These are phyloP conservation scores for Phytophthora pisi DNA, from an alignment of 352 stramenopile genomes.

Conservation along the genomic window DNA sequence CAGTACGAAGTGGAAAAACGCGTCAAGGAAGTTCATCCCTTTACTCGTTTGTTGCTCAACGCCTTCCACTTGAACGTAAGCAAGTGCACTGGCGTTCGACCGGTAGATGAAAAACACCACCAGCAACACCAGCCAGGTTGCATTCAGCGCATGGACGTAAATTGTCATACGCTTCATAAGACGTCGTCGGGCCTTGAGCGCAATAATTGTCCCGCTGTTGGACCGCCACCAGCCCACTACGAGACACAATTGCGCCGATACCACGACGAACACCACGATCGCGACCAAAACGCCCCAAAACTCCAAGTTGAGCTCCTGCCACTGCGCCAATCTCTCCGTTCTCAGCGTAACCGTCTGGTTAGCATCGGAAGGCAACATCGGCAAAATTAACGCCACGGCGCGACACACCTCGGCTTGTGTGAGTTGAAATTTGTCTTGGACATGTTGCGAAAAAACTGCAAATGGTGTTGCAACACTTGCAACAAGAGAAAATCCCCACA, in stretches of 20 bases:
- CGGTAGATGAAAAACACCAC: constrained; percentile 71
- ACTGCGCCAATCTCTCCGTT: constrained; percentile 46
- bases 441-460: constrained; percentile 43
- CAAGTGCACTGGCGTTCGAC: constrained; percentile 45
- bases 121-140: constrained; percentile 65
- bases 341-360: constrained; percentile 3
- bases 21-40: constrained; percentile 47
- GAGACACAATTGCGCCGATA: constrained; percentile 64
- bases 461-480: constrained; percentile 48
- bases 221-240: constrained; percentile 75
- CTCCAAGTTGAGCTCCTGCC: constrained; percentile 61
- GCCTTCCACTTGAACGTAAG: constrained; percentile 38
- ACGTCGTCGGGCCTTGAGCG: constrained; percentile 63
- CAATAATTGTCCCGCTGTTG: constrained; percentile 79
- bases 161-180: constrained; percentile 81
- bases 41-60: neutral
- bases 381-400: constrained; percentile 49
- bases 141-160: constrained; percentile 75
- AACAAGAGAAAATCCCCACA: constrained; percentile 58
- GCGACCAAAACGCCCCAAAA: constrained; percentile 67
- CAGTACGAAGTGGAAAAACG: constrained; percentile 65
- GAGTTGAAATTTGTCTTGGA: constrained; percentile 50
- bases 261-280: constrained; percentile 63
- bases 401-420: constrained; percentile 57
- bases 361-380: constrained; percentile 50